Evolutionary conservation across 768 basidiomycete species (phyloP).

Genomic region (Psilocybe cyanescens): DNA sequence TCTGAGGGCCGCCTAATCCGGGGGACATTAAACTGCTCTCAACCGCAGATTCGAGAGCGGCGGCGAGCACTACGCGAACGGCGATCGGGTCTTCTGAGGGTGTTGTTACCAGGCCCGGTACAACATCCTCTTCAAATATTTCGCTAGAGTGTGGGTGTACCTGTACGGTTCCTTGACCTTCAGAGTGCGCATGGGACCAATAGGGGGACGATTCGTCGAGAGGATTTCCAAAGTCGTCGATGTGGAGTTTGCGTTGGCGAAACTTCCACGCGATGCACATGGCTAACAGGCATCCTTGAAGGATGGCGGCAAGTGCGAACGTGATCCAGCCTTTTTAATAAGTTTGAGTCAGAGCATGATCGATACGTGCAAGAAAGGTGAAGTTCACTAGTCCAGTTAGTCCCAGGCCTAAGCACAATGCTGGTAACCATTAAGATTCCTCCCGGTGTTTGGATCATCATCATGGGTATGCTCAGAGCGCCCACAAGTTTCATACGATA

Average conservation of each 20-base stretch:
- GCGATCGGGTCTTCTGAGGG: constrained; percentile 14
- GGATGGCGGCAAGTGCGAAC: constrained; percentile 78
- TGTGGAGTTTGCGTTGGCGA: constrained; percentile 70
- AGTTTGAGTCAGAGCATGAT: background rate
- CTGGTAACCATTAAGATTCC: constrained; percentile 85
- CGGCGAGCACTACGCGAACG: constrained; percentile 3
- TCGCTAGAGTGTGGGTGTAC: background rate
- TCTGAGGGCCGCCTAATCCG: background rate
- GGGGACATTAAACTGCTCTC: constrained; percentile 13
- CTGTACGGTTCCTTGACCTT: background rate
- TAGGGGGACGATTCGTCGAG: background rate
- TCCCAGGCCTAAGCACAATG: constrained; percentile 78
- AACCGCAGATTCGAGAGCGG: constrained; percentile 17
- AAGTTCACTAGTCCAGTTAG: constrained; percentile 80
- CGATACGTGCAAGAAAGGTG: background rate
- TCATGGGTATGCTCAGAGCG: constrained; percentile 92
- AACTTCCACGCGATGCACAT: constrained; percentile 90
- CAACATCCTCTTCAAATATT: constrained; percentile 8
- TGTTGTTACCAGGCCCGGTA: constrained; percentile 13
- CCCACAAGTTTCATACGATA: constrained; percentile 83
- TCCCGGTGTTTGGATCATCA: constrained; percentile 93
- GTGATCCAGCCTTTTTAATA: constrained; percentile 69
- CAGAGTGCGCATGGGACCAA: constrained; percentile 7
- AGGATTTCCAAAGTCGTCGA: constrained; percentile 87
- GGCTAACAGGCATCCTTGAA: constrained; percentile 80